These are phyloP conservation scores for Polyporus arcularius DNA, from an alignment of 768 basidiomycete species.

Conservation along the genomic window DNA sequence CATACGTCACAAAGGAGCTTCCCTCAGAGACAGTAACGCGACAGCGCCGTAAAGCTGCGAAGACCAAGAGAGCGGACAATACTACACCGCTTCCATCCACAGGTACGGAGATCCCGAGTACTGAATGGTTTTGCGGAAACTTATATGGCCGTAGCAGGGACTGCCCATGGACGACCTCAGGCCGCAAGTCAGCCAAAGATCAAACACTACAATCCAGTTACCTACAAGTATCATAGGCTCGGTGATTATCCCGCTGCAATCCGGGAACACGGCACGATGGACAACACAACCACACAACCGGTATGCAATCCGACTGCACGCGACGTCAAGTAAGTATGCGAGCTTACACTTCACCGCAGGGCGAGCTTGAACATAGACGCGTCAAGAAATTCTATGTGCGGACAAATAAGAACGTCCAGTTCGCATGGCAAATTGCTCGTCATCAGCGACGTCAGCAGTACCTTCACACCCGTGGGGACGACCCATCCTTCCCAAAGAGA, in stretches of 20 bases:
- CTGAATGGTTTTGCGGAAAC: too few species aligned
- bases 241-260: constrained; percentile 23
- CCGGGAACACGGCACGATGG: constrained; percentile 21
- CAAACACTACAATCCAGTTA: constrained; percentile 22
- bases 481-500: too few species aligned
- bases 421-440: constrained; percentile 31
- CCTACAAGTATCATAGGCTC: constrained; percentile 30
- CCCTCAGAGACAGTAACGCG: constrained; percentile 35
- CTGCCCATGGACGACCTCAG: too few species aligned
- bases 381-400: constrained; percentile 39
- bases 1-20: constrained; percentile 35
- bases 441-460: not conserved
- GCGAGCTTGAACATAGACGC: constrained; percentile 37
- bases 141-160: too few species aligned
- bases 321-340: too few species aligned
- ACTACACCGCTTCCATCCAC: too few species aligned
- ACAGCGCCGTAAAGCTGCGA: constrained; percentile 10
- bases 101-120: too few species aligned
- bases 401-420: constrained; percentile 37
- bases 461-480: too few species aligned
- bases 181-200: too few species aligned
- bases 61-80: too few species aligned
- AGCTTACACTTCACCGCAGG: constrained; percentile 28
- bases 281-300: constrained; percentile 25
- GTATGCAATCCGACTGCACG: too few species aligned